Percentiles rank a stretch among this genome's conserved stretches.
Evolutionary conservation across 345 rosid species (phyloP).

Genomic region (Corymbia maculata): DNA sequence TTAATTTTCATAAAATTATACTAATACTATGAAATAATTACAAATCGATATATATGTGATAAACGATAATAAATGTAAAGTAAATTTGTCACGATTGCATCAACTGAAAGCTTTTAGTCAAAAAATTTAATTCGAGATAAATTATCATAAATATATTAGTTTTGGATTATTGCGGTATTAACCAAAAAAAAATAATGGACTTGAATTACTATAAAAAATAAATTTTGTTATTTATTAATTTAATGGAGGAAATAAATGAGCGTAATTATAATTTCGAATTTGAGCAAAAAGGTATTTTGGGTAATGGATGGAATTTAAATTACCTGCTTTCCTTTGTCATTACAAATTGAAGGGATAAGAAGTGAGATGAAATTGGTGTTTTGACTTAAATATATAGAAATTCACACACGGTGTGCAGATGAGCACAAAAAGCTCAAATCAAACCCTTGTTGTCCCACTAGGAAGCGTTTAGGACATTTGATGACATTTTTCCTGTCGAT

Average conservation of each 20-base stretch:
- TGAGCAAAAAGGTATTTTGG: neutral
- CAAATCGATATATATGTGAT: too few species aligned
- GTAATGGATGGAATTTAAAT: neutral
- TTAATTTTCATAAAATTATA: too few species aligned
- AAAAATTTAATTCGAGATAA: too few species aligned
- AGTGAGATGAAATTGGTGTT: neutral
- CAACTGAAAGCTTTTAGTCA: too few species aligned
- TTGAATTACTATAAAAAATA: neutral
- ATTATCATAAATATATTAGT: too few species aligned
- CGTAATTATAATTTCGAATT: neutral
- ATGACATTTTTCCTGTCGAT: neutral
- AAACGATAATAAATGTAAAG: too few species aligned
- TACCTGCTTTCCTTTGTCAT: neutral
- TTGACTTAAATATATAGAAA: neutral
- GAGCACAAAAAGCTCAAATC: neutral
- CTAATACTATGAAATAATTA: too few species aligned
- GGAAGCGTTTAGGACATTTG: neutral
- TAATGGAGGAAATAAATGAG: neutral
- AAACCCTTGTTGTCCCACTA: neutral
- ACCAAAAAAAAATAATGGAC: neutral
- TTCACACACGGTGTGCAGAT: accelerated
- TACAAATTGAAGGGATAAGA: neutral
- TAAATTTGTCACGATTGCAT: too few species aligned
- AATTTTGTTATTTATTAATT: too few species aligned
- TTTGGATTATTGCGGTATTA: too few species aligned